A percentile compares a stretch with the other conserved stretches of the same genome.
These are phyloP conservation scores for Thielaviopsis euricoi DNA, from an alignment of 2,329 filamentous ascomycete species.

Conservation along the genomic window DNA sequence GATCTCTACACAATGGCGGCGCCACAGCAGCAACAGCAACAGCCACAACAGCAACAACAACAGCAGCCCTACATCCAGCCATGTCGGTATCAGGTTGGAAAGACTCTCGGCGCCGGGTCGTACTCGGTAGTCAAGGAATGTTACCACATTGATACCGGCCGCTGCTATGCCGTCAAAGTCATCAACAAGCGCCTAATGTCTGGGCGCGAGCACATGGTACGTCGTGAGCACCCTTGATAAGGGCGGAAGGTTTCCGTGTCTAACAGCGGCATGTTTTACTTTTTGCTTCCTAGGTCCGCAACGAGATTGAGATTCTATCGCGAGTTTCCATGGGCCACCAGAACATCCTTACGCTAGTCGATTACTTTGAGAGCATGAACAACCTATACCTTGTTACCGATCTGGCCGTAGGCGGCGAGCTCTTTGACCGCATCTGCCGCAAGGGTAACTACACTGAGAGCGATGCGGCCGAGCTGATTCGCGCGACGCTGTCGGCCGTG, in stretches of 20 bases:
- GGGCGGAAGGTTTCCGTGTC: background rate
- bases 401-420: constrained; percentile 84
- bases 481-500: constrained; percentile 88
- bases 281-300: constrained; percentile 51
- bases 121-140: constrained; percentile 99
- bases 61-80: constrained; percentile 59
- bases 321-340: constrained; percentile 98
- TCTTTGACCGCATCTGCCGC: constrained; percentile 96
- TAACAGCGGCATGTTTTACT: background rate
- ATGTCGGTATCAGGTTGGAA: constrained; percentile 96
- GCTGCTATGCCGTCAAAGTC: constrained; percentile 97
- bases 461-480: constrained; percentile 87
- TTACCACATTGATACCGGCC: constrained; percentile 91
- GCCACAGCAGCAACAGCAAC: background rate
- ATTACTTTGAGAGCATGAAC: constrained; percentile 99
- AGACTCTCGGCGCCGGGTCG: constrained; percentile 88
- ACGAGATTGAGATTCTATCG: constrained; percentile 95
- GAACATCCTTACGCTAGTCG: constrained; percentile 92
- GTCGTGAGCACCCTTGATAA: constrained; percentile 12
- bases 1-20: background rate
- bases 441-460: constrained; percentile 98
- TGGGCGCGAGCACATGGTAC: constrained; percentile 92
- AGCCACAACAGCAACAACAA: background rate
- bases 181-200: constrained; percentile 99
- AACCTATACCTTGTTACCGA: constrained; percentile 97